Evolutionary conservation across 257 asterid genomes (phyloP), one percentile per base, ranked within the genome.

Genomic region (Avicennia marina): DNA sequence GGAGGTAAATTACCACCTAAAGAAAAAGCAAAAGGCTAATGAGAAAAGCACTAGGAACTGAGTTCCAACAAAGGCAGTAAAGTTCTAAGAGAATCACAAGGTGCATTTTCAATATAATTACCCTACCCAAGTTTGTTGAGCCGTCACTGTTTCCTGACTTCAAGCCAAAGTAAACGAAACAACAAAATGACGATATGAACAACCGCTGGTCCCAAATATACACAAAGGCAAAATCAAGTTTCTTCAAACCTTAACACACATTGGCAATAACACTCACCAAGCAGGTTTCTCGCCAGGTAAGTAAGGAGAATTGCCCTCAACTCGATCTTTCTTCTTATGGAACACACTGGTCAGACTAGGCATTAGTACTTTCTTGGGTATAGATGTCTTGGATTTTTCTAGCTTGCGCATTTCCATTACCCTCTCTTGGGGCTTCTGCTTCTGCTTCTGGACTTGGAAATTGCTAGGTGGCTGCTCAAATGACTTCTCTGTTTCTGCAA

Each of bases 281-380:
- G 59, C 36, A 24, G 77, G 62, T 61, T 69, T 66, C 67, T 83
- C 87, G 18, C 85, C 79, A n/a, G 90, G 87, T 29, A 75, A 70
- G 64, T 62, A 67, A 61, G 82, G 81, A 21, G 85, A 73, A 55
- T 80, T 79, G 24, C 82, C 82, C 51, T 74, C 83, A 8, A 65
- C 78, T 41, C 69, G 81, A 53, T 41, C 69, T 62, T 69, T 83
- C 81, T 79, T 85, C 76, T 65, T 69, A 17, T 66, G 67, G 16
- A 86, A 83, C 62, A 86, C 79, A 52, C 71, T 68, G 22, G 77
- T 67, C 43, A 82, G 59, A 54, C 65, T 65, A 13, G 90, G 87
- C 82, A 79, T 58, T 8, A 75, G 67, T 7, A 63, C 81, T 58
- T 80, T 86, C 85, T 75, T 86, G 40, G 80, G 51, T 4, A 73